Evolutionary conservation across 306 rosid genomes (phyloP).

Genomic region (Echinosophora koreensis): DNA sequence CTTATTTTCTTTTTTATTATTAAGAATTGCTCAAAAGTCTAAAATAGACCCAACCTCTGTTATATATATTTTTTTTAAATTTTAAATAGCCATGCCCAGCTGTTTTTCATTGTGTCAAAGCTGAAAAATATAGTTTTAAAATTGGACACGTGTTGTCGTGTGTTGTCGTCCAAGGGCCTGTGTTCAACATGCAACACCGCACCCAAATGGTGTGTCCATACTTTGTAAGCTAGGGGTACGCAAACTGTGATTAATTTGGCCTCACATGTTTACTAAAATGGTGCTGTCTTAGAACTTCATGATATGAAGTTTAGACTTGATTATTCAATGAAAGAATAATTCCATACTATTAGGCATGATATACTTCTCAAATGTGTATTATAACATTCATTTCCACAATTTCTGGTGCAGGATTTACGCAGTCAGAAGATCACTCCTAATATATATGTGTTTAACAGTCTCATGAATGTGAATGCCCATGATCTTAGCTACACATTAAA

Average conservation of each 20-base stretch:
- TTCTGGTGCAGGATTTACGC: slow-evolving; percentile 77
- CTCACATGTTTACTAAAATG: slow-evolving; percentile 20
- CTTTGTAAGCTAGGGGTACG: background rate
- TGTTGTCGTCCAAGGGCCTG: too few relatives aligned
- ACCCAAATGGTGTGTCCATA: too few relatives aligned
- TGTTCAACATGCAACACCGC: too few relatives aligned
- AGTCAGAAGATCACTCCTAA: slow-evolving; percentile 85
- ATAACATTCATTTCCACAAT: slow-evolving; percentile 38
- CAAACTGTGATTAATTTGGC: background rate
- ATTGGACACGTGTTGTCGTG: too few relatives aligned
- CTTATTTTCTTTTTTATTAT: too few relatives aligned
- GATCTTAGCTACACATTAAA: slow-evolving; percentile 79
- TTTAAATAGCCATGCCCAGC: too few relatives aligned
- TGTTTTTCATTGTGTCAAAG: too few relatives aligned
- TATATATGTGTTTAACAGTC: slow-evolving; percentile 90
- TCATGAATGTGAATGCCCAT: slow-evolving; percentile 89
- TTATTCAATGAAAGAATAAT: slow-evolving; percentile 30
- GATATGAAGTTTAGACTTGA: slow-evolving; percentile 29
- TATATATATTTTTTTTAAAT: too few relatives aligned
- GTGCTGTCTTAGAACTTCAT: slow-evolving; percentile 33
- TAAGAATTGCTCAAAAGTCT: too few relatives aligned
- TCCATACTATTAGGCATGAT: background rate
- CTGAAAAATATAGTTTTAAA: too few relatives aligned
- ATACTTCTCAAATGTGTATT: slow-evolving; percentile 33
- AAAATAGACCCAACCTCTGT: too few relatives aligned